Evolutionary conservation across 148 eudicot species (phyloP).

Genomic region (Rhododendron henanense): DNA sequence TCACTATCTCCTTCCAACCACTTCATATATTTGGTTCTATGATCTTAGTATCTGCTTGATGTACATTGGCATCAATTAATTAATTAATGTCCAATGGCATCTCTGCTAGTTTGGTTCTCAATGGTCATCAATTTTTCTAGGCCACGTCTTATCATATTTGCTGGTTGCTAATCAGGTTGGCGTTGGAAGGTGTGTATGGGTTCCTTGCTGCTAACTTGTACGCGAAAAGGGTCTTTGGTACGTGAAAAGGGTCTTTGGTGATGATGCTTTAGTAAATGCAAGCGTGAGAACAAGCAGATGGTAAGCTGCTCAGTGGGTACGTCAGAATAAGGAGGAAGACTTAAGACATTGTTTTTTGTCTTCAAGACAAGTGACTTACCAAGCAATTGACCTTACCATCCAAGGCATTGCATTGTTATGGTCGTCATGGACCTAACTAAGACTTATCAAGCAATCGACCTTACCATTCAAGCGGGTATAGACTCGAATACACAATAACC

Average conservation of each 20-base stretch:
- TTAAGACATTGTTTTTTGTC: conserved; percentile 57
- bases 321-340: conserved; percentile 71
- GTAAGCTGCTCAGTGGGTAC: conserved; percentile 49
- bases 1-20: neutral
- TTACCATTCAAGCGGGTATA: too few relatives aligned
- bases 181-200: conserved; percentile 66
- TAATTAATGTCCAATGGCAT: too few relatives aligned
- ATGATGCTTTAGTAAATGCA: conserved; percentile 60
- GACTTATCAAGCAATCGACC: too few relatives aligned
- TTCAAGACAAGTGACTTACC: conserved; percentile 44
- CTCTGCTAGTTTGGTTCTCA: neutral
- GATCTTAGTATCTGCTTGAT: too few relatives aligned
- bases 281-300: conserved; percentile 64
- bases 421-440: too few relatives aligned
- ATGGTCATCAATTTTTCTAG: neutral
- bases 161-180: conserved; percentile 35
- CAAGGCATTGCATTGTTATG: too few relatives aligned
- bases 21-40: neutral
- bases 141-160: neutral
- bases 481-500: too few relatives aligned
- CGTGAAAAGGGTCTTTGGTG: conserved; percentile 61
- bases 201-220: conserved; percentile 68
- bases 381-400: too few relatives aligned
- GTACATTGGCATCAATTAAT: too few relatives aligned
- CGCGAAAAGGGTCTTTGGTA: conserved; percentile 62